These are phyloP conservation scores for Diaporthe citriasiana DNA, from an alignment of 2,329 filamentous ascomycete genomes.

Conservation along the genomic window DNA sequence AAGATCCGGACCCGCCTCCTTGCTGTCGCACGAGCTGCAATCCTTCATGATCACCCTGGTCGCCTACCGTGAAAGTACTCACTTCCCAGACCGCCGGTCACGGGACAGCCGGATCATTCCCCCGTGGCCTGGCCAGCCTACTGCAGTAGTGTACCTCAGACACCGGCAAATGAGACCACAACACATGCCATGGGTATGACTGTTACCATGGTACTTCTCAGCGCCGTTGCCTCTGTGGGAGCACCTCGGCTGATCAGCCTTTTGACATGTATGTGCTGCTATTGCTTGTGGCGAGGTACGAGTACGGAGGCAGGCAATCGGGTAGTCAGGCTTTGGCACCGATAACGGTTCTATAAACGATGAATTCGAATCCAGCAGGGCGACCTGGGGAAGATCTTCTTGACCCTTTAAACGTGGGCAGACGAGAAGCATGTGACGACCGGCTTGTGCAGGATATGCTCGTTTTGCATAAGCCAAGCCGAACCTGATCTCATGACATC, in stretches of 20 bases:
- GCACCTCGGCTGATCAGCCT: constrained; percentile 7
- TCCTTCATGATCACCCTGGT: not conserved
- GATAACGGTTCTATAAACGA: not conserved
- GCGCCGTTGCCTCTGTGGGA: not conserved
- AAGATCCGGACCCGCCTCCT: constrained; percentile 1
- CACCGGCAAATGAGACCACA: not conserved
- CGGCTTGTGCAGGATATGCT: not conserved
- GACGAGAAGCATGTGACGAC: not conserved
- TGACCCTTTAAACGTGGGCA: not conserved
- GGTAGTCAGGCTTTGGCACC: not conserved
- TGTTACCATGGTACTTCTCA: not conserved
- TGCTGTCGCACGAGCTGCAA: not conserved
- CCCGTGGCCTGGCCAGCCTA: not conserved
- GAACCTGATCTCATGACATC: not conserved
- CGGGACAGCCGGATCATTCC: not conserved
- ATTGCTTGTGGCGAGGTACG: not conserved
- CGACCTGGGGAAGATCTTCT: not conserved
- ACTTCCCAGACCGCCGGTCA: constrained; percentile 12
- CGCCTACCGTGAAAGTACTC: not conserved
- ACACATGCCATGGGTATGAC: not conserved
- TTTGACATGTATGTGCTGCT: not conserved
- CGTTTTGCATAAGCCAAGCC: constrained; percentile 6
- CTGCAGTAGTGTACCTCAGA: not conserved
- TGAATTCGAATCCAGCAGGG: not conserved
- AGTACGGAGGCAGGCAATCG: not conserved